These are phyloP conservation scores for Coemansia sp. DNA, from an alignment of 192 early-diverging fungal species.

Conservation along the genomic window DNA sequence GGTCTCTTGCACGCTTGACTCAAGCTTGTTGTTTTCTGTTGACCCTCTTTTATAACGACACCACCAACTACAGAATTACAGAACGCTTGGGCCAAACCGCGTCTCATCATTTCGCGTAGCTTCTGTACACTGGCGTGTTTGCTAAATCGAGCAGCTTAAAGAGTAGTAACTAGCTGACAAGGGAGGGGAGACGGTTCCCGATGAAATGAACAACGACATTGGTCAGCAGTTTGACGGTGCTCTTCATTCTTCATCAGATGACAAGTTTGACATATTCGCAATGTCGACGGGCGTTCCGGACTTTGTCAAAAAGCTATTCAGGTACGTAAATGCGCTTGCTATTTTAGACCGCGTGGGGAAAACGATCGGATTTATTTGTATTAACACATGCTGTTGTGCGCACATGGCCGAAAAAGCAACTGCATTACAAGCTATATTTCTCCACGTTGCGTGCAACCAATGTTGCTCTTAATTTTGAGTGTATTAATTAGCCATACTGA, in stretches of 20 bases:
- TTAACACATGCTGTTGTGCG: too few relatives aligned
- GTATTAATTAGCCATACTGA: neutral
- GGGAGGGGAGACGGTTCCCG: conserved; percentile 1
- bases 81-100: too few relatives aligned
- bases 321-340: conserved; percentile 18
- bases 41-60: neutral
- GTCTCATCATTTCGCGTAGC: too few relatives aligned
- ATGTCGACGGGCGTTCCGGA: conserved; percentile 55
- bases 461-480: neutral
- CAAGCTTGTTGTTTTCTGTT: conserved; percentile 1
- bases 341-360: neutral
- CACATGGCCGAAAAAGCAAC: too few relatives aligned
- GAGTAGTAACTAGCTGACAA: neutral
- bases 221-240: conserved; percentile 35
- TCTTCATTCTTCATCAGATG: conserved; percentile 33
- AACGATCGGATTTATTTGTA: neutral
- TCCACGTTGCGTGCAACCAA: neutral
- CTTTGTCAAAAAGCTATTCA: conserved; percentile 56
- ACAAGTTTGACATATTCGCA: conserved; percentile 51
- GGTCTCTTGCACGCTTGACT: neutral
- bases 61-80: too few relatives aligned
- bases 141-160: too few relatives aligned
- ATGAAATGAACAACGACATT: conserved; percentile 42
- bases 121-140: too few relatives aligned
- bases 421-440: conserved; percentile 1